Conservation (phyloP, 108 stramenopile genomes). For the Chaetoceros muelleri region DNA sequence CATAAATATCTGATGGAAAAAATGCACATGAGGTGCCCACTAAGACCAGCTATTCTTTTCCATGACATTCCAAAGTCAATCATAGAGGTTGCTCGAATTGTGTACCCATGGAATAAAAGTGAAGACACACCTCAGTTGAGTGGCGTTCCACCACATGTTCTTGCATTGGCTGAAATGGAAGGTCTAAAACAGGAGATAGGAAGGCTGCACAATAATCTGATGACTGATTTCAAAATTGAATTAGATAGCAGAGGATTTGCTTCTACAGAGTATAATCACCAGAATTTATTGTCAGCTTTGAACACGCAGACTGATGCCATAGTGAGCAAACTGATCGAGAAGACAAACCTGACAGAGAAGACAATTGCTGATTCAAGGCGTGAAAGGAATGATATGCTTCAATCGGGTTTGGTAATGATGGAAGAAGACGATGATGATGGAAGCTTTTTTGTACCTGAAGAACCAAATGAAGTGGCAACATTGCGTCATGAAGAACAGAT, state of each 20-base stretch:
- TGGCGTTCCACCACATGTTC: constrained; percentile 14
- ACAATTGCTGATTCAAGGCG: background rate
- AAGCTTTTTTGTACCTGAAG: background rate
- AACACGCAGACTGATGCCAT: background rate
- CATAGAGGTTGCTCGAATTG: background rate
- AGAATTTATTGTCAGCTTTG: background rate
- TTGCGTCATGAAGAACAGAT: too few species aligned
- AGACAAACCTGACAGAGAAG: background rate
- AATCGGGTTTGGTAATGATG: background rate
- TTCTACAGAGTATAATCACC: background rate
- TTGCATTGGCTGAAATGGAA: constrained; percentile 4
- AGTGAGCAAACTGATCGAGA: background rate
- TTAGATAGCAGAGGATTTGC: background rate
- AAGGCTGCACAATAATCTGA: background rate
- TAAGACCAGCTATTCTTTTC: constrained; percentile 7
- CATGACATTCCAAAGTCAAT: constrained; percentile 1
- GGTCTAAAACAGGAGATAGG: background rate
- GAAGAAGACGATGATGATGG: background rate
- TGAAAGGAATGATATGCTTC: background rate
- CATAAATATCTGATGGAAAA: background rate
- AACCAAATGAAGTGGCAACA: background rate
- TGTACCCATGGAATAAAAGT: constrained; percentile 13
- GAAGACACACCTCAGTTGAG: constrained; percentile 6
- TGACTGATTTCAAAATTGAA: background rate
- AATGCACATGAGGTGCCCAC: background rate